Percentiles rank a stretch among this genome's conserved stretches.
Conservation (phyloP, 2,329 filamentous ascomycete genomes). For the Penicillium sp. region DNA sequence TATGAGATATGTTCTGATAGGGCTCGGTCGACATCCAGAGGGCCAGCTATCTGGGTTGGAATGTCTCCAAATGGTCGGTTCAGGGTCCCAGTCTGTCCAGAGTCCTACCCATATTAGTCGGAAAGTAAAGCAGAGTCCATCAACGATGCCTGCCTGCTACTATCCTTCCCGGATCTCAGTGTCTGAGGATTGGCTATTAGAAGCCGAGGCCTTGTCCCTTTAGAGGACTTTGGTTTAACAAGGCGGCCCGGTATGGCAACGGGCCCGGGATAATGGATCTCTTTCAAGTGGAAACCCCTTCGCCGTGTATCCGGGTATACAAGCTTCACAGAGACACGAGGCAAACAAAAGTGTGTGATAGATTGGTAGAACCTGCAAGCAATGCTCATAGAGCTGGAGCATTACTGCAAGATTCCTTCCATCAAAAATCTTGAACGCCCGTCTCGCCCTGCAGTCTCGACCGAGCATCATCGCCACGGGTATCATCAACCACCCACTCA, state of each 20-base stretch:
- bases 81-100: background rate
- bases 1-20: too few relatives aligned
- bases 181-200: background rate
- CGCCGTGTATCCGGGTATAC: background rate
- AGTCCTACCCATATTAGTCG: background rate
- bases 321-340: background rate
- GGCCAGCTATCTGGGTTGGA: background rate
- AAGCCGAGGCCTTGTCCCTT: background rate
- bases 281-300: background rate
- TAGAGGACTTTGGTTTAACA: background rate
- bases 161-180: background rate
- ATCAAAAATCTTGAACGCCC: slow-evolving; percentile 66
- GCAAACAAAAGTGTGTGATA: background rate
- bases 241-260: too few relatives aligned
- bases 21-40: too few relatives aligned
- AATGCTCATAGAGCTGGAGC: background rate
- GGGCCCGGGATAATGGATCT: background rate
- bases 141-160: background rate
- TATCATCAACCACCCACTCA: slow-evolving; percentile 54
- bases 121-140: background rate
- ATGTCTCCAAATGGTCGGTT: background rate
- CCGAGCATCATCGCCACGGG: slow-evolving; percentile 32
- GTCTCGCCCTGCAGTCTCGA: slow-evolving; percentile 54
- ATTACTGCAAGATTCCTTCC: background rate
- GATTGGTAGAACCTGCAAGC: background rate